Evolutionary conservation across 2,329 filamentous ascomycete genomes (phyloP).

Genomic region (Phaeosphaeria sp.): DNA sequence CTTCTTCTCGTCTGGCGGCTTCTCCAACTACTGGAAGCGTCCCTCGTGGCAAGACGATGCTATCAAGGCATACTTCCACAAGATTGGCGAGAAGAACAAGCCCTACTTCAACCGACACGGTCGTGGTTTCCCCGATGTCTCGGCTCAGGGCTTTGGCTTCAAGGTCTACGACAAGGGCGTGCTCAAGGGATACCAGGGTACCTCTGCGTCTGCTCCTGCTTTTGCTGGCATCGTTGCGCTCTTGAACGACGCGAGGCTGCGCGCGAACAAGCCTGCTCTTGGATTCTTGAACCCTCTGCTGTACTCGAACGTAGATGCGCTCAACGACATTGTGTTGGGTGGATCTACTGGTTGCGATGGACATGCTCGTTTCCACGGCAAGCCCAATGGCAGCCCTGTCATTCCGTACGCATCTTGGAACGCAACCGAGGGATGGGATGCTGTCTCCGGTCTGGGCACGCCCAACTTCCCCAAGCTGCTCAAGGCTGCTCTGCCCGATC

Average conservation of each 20-base stretch:
- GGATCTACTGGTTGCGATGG: slow-evolving; percentile 48
- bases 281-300: slow-evolving; percentile 68
- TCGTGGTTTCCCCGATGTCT: slow-evolving; percentile 68
- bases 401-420: slow-evolving; percentile 41
- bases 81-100: slow-evolving; percentile 51
- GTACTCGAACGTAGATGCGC: slow-evolving; percentile 55
- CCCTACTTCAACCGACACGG: slow-evolving; percentile 61
- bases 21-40: slow-evolving; percentile 57
- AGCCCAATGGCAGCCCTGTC: slow-evolving; percentile 39
- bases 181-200: slow-evolving; percentile 48
- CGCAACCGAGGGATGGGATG: slow-evolving; percentile 44
- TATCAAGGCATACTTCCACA: slow-evolving; percentile 54
- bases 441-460: slow-evolving; percentile 41
- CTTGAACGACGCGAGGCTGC: slow-evolving; percentile 66
- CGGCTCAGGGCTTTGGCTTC: slow-evolving; percentile 59
- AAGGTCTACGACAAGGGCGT: slow-evolving; percentile 49
- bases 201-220: slow-evolving; percentile 63
- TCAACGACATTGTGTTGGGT: slow-evolving; percentile 56
- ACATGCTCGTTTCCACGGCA: slow-evolving; percentile 29
- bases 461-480: slow-evolving; percentile 39
- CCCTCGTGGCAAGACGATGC: slow-evolving; percentile 57
- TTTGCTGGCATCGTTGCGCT: slow-evolving; percentile 65
- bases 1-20: slow-evolving; percentile 61
- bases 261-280: slow-evolving; percentile 56
- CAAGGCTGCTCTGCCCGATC: slow-evolving; percentile 32